Evolutionary conservation across 192 early-diverging fungal species (phyloP).

Genomic region (Oehlia diaphana): DNA sequence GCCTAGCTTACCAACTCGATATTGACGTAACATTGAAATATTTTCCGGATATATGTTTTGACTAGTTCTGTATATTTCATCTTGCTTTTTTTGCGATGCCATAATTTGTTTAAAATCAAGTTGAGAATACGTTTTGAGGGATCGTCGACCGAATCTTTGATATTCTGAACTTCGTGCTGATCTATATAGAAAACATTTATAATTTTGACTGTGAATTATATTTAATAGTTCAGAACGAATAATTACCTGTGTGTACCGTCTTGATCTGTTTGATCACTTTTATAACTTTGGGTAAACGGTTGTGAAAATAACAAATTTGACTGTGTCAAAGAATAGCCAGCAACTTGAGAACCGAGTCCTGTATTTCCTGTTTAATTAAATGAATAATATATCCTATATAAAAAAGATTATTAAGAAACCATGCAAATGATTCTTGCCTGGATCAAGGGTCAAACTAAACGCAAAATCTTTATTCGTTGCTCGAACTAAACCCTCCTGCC

Average conservation of each 20-base stretch:
- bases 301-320: conserved; percentile 15
- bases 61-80: background rate
- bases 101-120: background rate
- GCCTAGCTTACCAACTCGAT: conserved; percentile 4
- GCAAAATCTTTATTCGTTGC: conserved; percentile 6
- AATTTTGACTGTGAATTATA: background rate
- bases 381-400: background rate
- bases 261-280: conserved; percentile 6
- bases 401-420: background rate
- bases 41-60: background rate
- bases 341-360: background rate
- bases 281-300: background rate
- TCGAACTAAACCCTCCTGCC: conserved; percentile 3
- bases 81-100: background rate
- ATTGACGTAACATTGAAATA: conserved; percentile 15
- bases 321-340: background rate
- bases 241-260: background rate
- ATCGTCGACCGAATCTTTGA: background rate
- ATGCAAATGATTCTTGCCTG: background rate
- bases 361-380: background rate
- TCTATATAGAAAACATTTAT: background rate
- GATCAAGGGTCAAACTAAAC: background rate
- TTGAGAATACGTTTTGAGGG: background rate
- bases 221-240: background rate
- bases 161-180: background rate